Percentiles rank a stretch among this genome's conserved stretches.
phyloP scores from a whole-genome alignment of 257 asterid genomes.

The Scutellaria baicalensis region DNA sequence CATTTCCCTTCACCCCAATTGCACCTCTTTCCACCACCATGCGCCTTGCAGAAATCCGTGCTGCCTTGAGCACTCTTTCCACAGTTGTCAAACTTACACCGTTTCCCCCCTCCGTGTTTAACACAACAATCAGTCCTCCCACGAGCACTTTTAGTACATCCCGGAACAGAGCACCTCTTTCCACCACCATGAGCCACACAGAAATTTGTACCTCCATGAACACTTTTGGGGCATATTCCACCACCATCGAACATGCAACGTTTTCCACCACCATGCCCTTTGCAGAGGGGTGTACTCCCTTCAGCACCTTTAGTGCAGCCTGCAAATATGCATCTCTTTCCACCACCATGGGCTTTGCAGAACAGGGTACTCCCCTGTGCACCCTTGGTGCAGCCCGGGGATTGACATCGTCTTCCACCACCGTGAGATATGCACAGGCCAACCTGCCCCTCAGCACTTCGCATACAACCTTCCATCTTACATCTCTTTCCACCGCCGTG shows the following conservation, averaged over 20 bases:
- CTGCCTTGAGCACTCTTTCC: constrained; percentile 96
- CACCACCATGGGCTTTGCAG: constrained; percentile 96
- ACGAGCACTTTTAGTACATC: constrained; percentile 87
- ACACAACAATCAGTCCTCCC: constrained; percentile 89
- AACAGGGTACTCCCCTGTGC: constrained; percentile 82
- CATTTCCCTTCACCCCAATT: constrained; percentile 77
- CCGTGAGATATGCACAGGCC: constrained; percentile 94
- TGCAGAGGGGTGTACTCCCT: constrained; percentile 90
- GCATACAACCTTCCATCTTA: constrained; percentile 65
- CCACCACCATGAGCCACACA: constrained; percentile 98
- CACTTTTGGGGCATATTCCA: constrained; percentile 91
- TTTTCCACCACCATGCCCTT: constrained; percentile 96
- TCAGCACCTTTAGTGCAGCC: constrained; percentile 93
- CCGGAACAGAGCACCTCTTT: constrained; percentile 67
- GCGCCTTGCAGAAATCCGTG: constrained; percentile 91
- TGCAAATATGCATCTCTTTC: constrained; percentile 72
- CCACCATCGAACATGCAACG: constrained; percentile 87
- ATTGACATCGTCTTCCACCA: constrained; percentile 83
- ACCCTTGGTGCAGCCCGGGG: constrained; percentile 49
- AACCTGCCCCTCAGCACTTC: constrained; percentile 87
- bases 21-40: constrained; percentile 95
- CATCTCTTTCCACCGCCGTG: constrained; percentile 98
- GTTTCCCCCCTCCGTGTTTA: constrained; percentile 85
- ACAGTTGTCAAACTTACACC: constrained; percentile 74
- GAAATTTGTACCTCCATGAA: constrained; percentile 83